Evolutionary conservation across 441 rosid genomes (phyloP).

Genomic region (Pelargonium hybrid): DNA sequence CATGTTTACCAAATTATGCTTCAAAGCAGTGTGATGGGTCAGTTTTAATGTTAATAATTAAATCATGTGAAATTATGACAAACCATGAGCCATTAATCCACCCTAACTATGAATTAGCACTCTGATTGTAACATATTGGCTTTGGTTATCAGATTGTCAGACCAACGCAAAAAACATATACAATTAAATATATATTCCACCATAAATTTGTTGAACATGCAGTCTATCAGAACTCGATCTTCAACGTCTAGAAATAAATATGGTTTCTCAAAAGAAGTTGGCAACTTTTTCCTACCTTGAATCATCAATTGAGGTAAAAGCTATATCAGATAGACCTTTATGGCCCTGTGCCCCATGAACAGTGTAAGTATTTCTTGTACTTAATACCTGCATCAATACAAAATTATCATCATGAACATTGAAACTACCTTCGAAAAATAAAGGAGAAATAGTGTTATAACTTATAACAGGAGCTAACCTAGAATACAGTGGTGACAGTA

Average conservation of each 20-base stretch:
- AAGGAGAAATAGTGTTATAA: too few species aligned
- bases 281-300: slow-evolving; percentile 42
- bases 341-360: slow-evolving; percentile 39
- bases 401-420: background rate
- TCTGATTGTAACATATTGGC: too few species aligned
- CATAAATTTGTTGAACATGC: background rate
- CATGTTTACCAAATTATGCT: too few species aligned
- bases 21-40: too few species aligned
- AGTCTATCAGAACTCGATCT: background rate
- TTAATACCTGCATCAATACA: slow-evolving; percentile 46
- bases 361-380: slow-evolving; percentile 37
- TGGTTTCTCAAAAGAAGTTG: background rate
- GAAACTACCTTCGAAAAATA: background rate
- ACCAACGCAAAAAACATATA: too few species aligned
- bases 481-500: background rate
- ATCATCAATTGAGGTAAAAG: slow-evolving; percentile 41
- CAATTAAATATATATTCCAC: background rate
- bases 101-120: too few species aligned
- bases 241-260: background rate
- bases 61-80: too few species aligned
- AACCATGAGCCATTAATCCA: too few species aligned
- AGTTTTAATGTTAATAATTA: too few species aligned
- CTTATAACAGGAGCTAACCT: background rate
- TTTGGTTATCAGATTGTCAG: too few species aligned
- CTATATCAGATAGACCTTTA: slow-evolving; percentile 61